Conservation (phyloP, 2,329 filamentous ascomycete genomes). For the Orbilia blumenaviensis region DNA sequence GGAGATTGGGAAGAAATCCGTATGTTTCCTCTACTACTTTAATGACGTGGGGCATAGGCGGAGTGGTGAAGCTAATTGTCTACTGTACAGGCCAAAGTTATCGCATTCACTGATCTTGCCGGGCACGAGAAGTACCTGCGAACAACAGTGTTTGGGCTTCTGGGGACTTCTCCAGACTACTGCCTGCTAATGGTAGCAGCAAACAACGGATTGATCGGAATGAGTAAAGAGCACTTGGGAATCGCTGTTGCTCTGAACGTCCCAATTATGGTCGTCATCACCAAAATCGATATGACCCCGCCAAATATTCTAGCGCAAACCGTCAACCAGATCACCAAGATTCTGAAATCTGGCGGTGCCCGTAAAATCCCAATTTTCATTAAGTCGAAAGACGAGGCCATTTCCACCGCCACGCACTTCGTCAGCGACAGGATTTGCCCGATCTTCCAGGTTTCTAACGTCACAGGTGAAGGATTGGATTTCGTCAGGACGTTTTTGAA, state of each 20-base stretch:
- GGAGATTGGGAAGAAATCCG: constrained; percentile 91
- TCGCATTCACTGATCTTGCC: constrained; percentile 93
- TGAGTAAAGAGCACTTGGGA: constrained; percentile 97
- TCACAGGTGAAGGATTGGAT: constrained; percentile 89
- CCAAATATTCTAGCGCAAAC: constrained; percentile 95
- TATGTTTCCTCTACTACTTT: constrained; percentile 52
- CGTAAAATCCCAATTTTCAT: constrained; percentile 97
- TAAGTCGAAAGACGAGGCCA: constrained; percentile 86
- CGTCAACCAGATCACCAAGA: constrained; percentile 86
- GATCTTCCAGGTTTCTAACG: constrained; percentile 97
- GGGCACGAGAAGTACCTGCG: constrained; percentile 95
- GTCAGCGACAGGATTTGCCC: constrained; percentile 95
- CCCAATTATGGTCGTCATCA: constrained; percentile 96
- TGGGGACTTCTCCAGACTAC: constrained; percentile 96
- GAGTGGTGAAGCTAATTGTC: constrained; percentile 39
- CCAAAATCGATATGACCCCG: constrained; percentile 98
- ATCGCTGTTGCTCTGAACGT: constrained; percentile 95
- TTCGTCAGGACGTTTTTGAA: constrained; percentile 93
- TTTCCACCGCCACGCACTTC: constrained; percentile 92
- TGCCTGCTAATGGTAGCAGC: constrained; percentile 98
- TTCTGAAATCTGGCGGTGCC: constrained; percentile 91
- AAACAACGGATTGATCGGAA: constrained; percentile 95
- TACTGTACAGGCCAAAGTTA: constrained; percentile 77
- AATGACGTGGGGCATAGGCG: background rate
- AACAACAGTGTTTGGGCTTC: constrained; percentile 93